Conservation (phyloP, 1,139 yeast genomes). For the Hemisphaericaspora xylofermentans region DNA sequence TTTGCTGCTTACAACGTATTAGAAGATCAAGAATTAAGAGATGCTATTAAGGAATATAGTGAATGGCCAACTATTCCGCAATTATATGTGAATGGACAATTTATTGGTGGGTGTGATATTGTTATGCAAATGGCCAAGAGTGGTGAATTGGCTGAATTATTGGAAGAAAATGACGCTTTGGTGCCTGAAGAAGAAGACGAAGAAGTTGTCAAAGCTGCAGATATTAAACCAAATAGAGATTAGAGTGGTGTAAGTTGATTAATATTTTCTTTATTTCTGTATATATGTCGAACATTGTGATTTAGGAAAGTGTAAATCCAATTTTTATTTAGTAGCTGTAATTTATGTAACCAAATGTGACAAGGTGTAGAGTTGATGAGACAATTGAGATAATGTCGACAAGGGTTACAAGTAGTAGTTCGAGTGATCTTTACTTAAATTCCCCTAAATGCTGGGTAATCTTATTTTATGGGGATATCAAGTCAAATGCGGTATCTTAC, state of each 20-base stretch:
- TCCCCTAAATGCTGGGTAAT: too few species aligned
- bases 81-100: constrained; percentile 71
- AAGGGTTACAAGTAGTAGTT: too few species aligned
- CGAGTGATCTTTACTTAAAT: too few species aligned
- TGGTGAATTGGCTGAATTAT: constrained; percentile 86
- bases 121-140: constrained; percentile 84
- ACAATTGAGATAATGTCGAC: too few species aligned
- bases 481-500: too few species aligned
- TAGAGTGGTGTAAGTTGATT: neutral
- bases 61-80: constrained; percentile 95
- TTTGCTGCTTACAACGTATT: constrained; percentile 97
- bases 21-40: constrained; percentile 90
- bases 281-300: neutral
- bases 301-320: too few species aligned
- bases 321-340: too few species aligned
- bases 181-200: constrained; percentile 60
- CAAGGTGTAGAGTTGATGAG: too few species aligned
- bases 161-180: constrained; percentile 77
- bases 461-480: too few species aligned
- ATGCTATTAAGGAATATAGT: constrained; percentile 91
- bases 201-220: constrained; percentile 27
- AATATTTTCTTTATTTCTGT: neutral
- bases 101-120: constrained; percentile 97
- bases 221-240: constrained; percentile 34
- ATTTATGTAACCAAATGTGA: too few species aligned